Evolutionary conservation across 768 basidiomycete genomes (phyloP).

Genomic region (Boletus speciosus): DNA sequence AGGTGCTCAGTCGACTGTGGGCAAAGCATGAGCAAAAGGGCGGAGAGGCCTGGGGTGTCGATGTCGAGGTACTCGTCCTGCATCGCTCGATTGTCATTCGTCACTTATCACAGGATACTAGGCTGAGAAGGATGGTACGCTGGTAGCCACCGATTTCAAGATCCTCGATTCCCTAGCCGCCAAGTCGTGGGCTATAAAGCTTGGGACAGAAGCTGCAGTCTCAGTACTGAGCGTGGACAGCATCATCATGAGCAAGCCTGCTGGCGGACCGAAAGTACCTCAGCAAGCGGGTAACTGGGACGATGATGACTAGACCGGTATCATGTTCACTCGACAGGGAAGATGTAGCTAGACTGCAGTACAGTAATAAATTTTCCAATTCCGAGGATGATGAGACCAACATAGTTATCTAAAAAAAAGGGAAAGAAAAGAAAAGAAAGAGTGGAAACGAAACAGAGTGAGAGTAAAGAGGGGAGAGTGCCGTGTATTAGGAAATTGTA

Average conservation of each 20-base stretch:
- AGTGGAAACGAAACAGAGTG: constrained; percentile 1
- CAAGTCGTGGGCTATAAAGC: constrained; percentile 84
- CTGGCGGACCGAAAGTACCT: constrained; percentile 82
- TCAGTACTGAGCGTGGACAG: constrained; percentile 93
- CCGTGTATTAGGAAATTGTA: constrained; percentile 17
- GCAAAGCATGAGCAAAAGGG: constrained; percentile 82
- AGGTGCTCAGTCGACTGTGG: constrained; percentile 84
- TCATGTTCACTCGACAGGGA: constrained; percentile 10
- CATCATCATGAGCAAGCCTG: constrained; percentile 96
- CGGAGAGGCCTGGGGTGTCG: constrained; percentile 78
- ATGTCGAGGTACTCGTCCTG: constrained; percentile 67
- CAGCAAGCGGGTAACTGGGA: constrained; percentile 89
- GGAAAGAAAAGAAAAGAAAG: not conserved
- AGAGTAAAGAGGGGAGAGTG: constrained; percentile 8
- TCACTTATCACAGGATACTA: constrained; percentile 28
- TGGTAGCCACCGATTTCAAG: constrained; percentile 55
- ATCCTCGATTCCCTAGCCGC: constrained; percentile 88
- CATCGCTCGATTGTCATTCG: not conserved
- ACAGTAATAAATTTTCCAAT: constrained; percentile 28
- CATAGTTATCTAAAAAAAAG: constrained; percentile 1
- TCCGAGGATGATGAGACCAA: constrained; percentile 18
- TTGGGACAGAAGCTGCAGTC: constrained; percentile 90
- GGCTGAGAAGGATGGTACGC: constrained; percentile 78
- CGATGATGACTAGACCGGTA: constrained; percentile 47
- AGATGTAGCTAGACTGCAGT: constrained; percentile 20